Base-by-base conservation (phyloP, 2,329 filamentous ascomycete genomes). In the Fusarium udum region DNA sequence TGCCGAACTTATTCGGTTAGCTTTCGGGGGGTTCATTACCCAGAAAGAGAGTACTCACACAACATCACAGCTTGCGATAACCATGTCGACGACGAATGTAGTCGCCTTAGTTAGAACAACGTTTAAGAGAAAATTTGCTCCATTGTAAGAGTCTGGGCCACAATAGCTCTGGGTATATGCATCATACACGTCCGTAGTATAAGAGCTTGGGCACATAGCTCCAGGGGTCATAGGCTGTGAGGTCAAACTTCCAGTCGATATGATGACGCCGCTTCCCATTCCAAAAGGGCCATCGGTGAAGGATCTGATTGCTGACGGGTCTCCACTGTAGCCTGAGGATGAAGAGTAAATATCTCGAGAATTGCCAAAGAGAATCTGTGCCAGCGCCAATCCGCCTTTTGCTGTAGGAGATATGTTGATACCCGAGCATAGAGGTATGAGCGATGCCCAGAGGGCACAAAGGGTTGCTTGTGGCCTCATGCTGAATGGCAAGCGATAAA, bases 191-290 rank as follows among this genome's bases (percentile, higher is more conserved):
- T 42, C 39, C 5, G 39, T 42, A 15, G 39, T 6, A n/a, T 42
- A n/a, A 15, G 39, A 15, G 22, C 39, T 42, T n/a, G 39, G 39
- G 39, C 39, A 42, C 2, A 15, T 42, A 9, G 4, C 13, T 1
- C 39, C 39, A 15, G 39, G 39, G 1, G 22, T 15, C 7, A 40
- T 1, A 1, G 39, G 8, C 2, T 2, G 0, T 6, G 39, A n/a
- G 7, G 39, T 15, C 4, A 42, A 42, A 15, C 39, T 42, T 42
- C 39, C 39, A 42, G 39, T 42, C 10, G 39, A 42, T n/a, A 42
- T 15, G 1, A 42, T n/a, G 13, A 42, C 22, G 39, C 39, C 39
- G 11, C 39, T 42, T n/a, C 39, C 39, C 39, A 42, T 42, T n/a
- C 39, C 39, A n/a, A 42, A 42, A n/a, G 39, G 39, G 13, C 39